phyloP scores from a whole-genome alignment of 805 yeast species.

The Saturnispora sekii region DNA sequence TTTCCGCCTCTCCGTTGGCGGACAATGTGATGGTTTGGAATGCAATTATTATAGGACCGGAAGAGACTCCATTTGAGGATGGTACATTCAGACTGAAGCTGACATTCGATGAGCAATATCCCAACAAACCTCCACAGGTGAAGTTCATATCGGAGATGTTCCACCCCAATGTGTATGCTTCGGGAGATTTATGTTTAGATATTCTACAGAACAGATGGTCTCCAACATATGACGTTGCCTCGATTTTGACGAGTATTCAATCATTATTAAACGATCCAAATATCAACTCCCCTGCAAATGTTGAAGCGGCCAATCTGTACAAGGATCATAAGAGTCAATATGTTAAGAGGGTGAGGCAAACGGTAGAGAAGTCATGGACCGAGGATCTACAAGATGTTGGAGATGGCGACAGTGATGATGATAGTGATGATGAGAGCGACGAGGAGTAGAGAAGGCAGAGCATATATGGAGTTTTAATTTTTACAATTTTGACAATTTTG shows the following conservation, averaged over 20 bases:
- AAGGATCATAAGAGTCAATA: constrained; percentile 93
- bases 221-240: constrained; percentile 95
- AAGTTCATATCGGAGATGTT: constrained; percentile 91
- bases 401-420: constrained; percentile 33
- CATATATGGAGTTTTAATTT: too few species aligned
- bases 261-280: constrained; percentile 91
- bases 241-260: constrained; percentile 88
- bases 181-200: constrained; percentile 92
- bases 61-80: constrained; percentile 96
- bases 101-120: constrained; percentile 94
- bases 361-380: constrained; percentile 91
- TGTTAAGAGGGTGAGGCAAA: constrained; percentile 81
- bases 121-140: constrained; percentile 92
- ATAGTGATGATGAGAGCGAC: constrained; percentile 21
- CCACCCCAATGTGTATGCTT: constrained; percentile 94
- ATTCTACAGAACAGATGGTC: constrained; percentile 97
- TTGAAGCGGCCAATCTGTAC: constrained; percentile 92
- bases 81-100: constrained; percentile 84
- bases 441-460: constrained; percentile 13
- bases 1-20: constrained; percentile 92
- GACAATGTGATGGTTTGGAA: constrained; percentile 98
- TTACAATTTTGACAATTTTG: too few species aligned
- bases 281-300: constrained; percentile 94
- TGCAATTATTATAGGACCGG: constrained; percentile 95
- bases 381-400: constrained; percentile 62